Evolutionary conservation across 1,139 yeast species (phyloP).

Genomic region (Yamadazyma conglobata): DNA sequence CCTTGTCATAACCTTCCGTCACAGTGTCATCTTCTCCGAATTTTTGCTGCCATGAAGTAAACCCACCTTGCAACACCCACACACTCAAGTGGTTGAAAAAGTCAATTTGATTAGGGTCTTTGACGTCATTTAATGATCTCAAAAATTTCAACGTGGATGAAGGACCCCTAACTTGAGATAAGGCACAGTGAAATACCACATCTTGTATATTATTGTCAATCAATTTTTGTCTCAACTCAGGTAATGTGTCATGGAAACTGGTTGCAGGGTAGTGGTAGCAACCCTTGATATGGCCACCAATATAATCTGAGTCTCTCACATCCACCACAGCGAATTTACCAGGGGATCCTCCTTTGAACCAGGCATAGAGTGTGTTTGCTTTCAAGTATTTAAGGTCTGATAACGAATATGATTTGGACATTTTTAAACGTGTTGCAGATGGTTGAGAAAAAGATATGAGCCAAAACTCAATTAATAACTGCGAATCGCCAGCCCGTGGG

Average conservation of each 20-base stretch:
- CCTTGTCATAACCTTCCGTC: constrained; percentile 64
- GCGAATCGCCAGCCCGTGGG: too few relatives aligned
- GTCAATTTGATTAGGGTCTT: constrained; percentile 22
- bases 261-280: constrained; percentile 62
- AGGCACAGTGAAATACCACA: constrained; percentile 85
- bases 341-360: constrained; percentile 42
- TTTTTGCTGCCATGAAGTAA: constrained; percentile 71
- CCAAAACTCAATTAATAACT: constrained; percentile 1
- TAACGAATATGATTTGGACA: constrained; percentile 16
- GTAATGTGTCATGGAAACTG: constrained; percentile 39
- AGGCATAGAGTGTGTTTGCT: constrained; percentile 39
- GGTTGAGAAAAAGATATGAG: too few relatives aligned
- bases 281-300: constrained; percentile 66
- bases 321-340: constrained; percentile 69
- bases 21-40: constrained; percentile 66
- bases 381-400: constrained; percentile 42
- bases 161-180: constrained; percentile 90
- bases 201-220: constrained; percentile 35
- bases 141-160: constrained; percentile 69
- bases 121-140: constrained; percentile 45
- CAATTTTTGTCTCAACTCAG: constrained; percentile 39
- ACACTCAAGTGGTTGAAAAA: constrained; percentile 45
- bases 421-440: too few relatives aligned
- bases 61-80: constrained; percentile 81
- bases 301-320: constrained; percentile 77